These are phyloP conservation scores for Triadica sebifera DNA, from an alignment of 345 rosid species.

Conservation along the genomic window DNA sequence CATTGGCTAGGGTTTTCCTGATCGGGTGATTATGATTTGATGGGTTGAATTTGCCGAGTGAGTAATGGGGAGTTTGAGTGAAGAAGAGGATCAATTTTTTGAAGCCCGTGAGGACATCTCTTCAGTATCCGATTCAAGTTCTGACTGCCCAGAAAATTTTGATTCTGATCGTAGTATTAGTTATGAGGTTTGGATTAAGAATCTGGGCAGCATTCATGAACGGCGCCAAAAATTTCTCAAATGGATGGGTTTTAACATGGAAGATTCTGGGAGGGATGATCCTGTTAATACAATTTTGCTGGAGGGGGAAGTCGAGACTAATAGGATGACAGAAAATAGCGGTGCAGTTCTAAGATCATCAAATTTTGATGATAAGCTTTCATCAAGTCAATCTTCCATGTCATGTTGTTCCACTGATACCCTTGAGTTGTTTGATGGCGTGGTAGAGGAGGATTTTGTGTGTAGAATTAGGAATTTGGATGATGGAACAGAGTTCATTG, in stretches of 20 bases:
- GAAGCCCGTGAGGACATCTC: conserved; percentile 14
- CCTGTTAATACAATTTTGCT: background rate
- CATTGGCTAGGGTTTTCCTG: conserved; percentile 26
- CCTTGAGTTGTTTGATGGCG: conserved; percentile 23
- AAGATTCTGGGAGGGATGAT: background rate
- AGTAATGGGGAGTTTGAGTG: conserved; percentile 17
- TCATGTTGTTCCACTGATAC: conserved; percentile 23
- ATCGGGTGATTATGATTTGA: background rate
- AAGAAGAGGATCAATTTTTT: conserved; percentile 24
- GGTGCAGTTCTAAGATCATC: conserved; percentile 21
- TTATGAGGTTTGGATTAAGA: conserved; percentile 19
- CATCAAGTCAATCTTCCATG: conserved; percentile 31
- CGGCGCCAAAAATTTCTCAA: conserved; percentile 13
- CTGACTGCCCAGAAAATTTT: conserved; percentile 16
- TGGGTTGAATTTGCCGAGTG: background rate
- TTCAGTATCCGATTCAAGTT: conserved; percentile 10
- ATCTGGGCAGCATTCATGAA: background rate
- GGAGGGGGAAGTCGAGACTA: conserved; percentile 10
- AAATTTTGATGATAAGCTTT: conserved; percentile 21
- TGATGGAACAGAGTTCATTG: conserved; percentile 13
- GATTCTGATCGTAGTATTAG: conserved; percentile 3
- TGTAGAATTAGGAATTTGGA: conserved; percentile 20
- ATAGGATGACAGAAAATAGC: conserved; percentile 10
- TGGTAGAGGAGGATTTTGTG: background rate
- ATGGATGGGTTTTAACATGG: conserved; percentile 18